Evolutionary conservation across 2,329 filamentous ascomycete species (phyloP).

Genomic region (Fusarium anguioides): DNA sequence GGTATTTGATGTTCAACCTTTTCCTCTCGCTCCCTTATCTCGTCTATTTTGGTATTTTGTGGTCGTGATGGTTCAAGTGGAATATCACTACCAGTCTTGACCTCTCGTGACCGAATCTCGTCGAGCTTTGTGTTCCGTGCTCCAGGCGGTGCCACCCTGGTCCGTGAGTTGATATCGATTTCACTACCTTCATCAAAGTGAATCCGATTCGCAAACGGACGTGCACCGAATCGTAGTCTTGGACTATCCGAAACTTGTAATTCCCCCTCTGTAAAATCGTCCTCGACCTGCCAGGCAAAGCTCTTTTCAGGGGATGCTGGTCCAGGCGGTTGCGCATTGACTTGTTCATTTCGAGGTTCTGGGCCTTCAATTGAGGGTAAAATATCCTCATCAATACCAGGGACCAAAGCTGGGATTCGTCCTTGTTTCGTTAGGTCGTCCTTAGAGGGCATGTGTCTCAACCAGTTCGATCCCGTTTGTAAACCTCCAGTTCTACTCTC

Average conservation of each 20-base stretch:
- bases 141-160: constrained; percentile 45
- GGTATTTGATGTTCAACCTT: constrained; percentile 49
- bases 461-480: constrained; percentile 18
- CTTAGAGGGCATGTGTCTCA: constrained; percentile 38
- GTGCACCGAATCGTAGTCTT: constrained; percentile 56
- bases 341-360: constrained; percentile 6
- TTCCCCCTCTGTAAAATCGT: constrained; percentile 68
- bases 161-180: constrained; percentile 46
- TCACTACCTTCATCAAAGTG: constrained; percentile 48
- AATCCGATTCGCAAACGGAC: constrained; percentile 52
- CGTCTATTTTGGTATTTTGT: constrained; percentile 50
- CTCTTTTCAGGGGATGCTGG: constrained; percentile 61
- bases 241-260: constrained; percentile 67
- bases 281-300: constrained; percentile 66
- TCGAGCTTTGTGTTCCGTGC: constrained; percentile 58
- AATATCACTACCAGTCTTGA: constrained; percentile 48
- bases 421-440: constrained; percentile 45
- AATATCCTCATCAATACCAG: constrained; percentile 54
- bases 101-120: constrained; percentile 57
- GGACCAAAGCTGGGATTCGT: constrained; percentile 53
- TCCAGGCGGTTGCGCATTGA: background rate
- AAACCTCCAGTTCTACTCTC: constrained; percentile 15
- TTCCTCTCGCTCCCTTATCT: constrained; percentile 51
- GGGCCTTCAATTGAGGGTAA: constrained; percentile 50
- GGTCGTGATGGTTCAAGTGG: constrained; percentile 32